These are phyloP conservation scores for Parascedosporium putredinis DNA, from an alignment of 2,329 filamentous ascomycete genomes.

Conservation along the genomic window DNA sequence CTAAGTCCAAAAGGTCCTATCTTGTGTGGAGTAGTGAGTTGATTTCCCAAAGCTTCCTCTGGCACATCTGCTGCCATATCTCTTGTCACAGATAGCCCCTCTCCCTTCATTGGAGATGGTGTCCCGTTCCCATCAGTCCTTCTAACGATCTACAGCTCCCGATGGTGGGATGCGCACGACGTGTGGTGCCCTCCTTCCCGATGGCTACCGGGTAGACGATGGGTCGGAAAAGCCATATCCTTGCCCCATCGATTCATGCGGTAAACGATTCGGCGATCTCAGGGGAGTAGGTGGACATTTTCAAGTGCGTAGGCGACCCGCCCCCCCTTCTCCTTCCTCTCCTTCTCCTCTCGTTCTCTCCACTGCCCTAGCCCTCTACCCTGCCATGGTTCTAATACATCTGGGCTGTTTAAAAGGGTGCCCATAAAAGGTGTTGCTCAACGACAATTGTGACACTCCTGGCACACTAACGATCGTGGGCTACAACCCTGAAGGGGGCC, in stretches of 20 bases:
- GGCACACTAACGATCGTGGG: constrained; percentile 25
- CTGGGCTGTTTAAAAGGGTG: constrained; percentile 22
- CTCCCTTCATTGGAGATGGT: too few species aligned
- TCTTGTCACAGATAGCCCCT: too few species aligned
- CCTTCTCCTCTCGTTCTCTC: background rate
- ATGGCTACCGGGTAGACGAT: constrained; percentile 18
- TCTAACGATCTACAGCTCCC: background rate
- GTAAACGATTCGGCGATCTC: background rate
- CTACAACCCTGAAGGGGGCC: background rate
- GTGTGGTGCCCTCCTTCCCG: constrained; percentile 22
- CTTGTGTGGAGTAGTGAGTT: background rate
- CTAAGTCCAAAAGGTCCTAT: background rate
- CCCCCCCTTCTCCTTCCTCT: background rate
- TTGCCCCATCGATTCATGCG: constrained; percentile 23
- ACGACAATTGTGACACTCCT: constrained; percentile 31
- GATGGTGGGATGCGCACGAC: background rate
- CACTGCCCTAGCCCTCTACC: too few species aligned
- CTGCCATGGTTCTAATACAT: too few species aligned
- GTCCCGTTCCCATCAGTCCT: too few species aligned
- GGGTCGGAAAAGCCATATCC: constrained; percentile 18
- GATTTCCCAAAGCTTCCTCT: too few species aligned
- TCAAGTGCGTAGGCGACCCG: background rate
- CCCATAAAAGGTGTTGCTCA: constrained; percentile 19
- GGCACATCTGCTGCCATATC: too few species aligned
- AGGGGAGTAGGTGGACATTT: background rate